These are phyloP conservation scores for Ophiostoma sp. DNA, from an alignment of 2,329 filamentous ascomycete species.

Conservation along the genomic window DNA sequence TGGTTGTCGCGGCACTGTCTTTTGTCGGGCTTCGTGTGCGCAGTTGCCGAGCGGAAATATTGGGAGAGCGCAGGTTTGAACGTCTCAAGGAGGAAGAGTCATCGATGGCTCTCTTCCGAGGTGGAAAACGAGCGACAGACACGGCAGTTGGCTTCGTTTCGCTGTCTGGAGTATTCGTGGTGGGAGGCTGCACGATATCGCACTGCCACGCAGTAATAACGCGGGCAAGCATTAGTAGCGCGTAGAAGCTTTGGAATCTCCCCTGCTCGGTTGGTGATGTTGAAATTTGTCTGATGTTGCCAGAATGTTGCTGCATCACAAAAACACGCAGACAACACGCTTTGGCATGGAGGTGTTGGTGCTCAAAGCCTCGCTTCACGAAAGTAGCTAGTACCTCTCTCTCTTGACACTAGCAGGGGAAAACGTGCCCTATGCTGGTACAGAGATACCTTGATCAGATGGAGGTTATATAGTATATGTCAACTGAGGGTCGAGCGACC, in stretches of 20 bases:
- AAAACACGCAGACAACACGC: too few species aligned
- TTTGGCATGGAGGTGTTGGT: too few species aligned
- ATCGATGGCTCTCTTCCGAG: too few species aligned
- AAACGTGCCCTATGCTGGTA: too few species aligned
- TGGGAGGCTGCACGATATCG: constrained; percentile 5
- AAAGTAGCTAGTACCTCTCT: too few species aligned
- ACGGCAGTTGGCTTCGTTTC: not conserved
- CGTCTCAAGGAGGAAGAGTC: not conserved
- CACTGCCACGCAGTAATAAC: constrained; percentile 15
- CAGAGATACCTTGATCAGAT: too few species aligned
- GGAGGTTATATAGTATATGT: too few species aligned
- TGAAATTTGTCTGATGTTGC: not conserved
- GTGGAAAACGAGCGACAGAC: too few species aligned
- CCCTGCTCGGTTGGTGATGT: not conserved
- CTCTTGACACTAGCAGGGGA: too few species aligned
- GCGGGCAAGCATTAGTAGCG: constrained; percentile 4
- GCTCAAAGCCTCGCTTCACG: too few species aligned
- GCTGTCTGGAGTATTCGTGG: constrained; percentile 9
- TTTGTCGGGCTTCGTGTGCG: constrained; percentile 1
- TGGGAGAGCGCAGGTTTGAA: not conserved
- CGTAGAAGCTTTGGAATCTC: constrained; percentile 27
- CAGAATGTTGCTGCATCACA: not conserved
- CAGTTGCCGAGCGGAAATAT: not conserved
- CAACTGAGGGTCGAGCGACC: too few species aligned
- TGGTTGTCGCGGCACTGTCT: constrained; percentile 8